Evolutionary conservation across 805 yeast genomes (phyloP).

Genomic region (Candida ovalis): DNA sequence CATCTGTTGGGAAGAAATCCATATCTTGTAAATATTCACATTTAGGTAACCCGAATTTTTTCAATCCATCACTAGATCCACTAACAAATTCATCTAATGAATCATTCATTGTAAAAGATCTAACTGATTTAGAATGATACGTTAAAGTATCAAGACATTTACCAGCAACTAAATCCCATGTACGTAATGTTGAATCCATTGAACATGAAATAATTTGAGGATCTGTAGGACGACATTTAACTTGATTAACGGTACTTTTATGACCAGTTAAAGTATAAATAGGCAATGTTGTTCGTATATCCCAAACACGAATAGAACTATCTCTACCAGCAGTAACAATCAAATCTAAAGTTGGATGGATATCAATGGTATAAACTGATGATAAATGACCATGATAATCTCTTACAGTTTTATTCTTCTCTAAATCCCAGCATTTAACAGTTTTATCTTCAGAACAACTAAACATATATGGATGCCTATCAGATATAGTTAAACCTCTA

Average conservation of each 20-base stretch:
- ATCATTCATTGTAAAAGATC: constrained; percentile 70
- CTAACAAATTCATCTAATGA: constrained; percentile 70
- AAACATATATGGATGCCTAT: constrained; percentile 81
- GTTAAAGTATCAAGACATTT: constrained; percentile 68
- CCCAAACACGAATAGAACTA: constrained; percentile 87
- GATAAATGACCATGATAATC: constrained; percentile 94
- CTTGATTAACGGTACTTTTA: constrained; percentile 65
- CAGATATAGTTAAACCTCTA: constrained; percentile 68
- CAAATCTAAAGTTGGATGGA: constrained; percentile 85
- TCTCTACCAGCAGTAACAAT: constrained; percentile 89
- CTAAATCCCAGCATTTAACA: constrained; percentile 95
- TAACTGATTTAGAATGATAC: constrained; percentile 78
- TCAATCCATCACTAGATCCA: constrained; percentile 75
- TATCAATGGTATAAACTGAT: constrained; percentile 76
- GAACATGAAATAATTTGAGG: constrained; percentile 86
- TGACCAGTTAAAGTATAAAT: constrained; percentile 83
- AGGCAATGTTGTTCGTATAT: constrained; percentile 72
- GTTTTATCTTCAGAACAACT: constrained; percentile 92
- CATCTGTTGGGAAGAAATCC: constrained; percentile 42
- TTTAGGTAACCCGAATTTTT: constrained; percentile 79
- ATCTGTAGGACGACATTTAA: constrained; percentile 63
- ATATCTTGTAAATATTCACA: constrained; percentile 58
- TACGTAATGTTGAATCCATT: constrained; percentile 75
- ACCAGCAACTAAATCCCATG: constrained; percentile 90
- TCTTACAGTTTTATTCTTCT: constrained; percentile 72